Conservation (phyloP, 2,329 filamentous ascomycete species). For the Didymella glomerata region DNA sequence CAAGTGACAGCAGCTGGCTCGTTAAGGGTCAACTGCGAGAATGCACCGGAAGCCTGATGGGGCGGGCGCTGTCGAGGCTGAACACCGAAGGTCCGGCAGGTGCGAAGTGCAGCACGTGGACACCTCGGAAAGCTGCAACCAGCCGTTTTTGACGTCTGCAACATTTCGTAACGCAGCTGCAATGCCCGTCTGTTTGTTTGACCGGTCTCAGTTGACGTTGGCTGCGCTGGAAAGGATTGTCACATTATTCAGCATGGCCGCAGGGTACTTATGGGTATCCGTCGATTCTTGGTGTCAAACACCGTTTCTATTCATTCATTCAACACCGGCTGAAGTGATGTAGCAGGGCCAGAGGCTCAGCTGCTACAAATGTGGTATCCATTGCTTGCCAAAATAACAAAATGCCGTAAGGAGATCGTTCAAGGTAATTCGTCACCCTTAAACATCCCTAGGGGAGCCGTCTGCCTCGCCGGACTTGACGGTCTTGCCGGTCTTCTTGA, state of each 20-base stretch:
- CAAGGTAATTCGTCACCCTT: conserved; percentile 15
- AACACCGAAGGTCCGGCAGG: conserved; percentile 27
- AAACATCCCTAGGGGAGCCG: conserved; percentile 56
- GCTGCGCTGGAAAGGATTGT: background rate
- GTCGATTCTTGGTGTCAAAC: conserved; percentile 12
- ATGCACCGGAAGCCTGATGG: conserved; percentile 21
- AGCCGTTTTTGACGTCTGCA: background rate
- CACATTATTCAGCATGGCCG: background rate
- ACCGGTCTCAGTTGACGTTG: background rate
- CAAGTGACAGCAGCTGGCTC: conserved; percentile 23
- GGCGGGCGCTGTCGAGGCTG: conserved; percentile 23
- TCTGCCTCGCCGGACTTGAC: conserved; percentile 80
- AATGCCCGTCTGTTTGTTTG: background rate
- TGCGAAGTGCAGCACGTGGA: conserved; percentile 10
- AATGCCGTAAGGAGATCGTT: conserved; percentile 20
- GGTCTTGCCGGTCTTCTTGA: conserved; percentile 95
- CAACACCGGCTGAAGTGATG: background rate
- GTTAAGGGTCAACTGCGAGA: conserved; percentile 13
- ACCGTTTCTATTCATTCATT: conserved; percentile 11
- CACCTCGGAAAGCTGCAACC: conserved; percentile 4
- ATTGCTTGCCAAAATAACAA: conserved; percentile 31
- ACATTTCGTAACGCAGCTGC: background rate
- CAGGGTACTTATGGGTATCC: conserved; percentile 1
- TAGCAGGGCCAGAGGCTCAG: conserved; percentile 13
- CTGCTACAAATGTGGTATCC: conserved; percentile 25